phyloP scores from a whole-genome alignment of 345 rosid genomes.

The Psidium friedrichsthalianum region DNA sequence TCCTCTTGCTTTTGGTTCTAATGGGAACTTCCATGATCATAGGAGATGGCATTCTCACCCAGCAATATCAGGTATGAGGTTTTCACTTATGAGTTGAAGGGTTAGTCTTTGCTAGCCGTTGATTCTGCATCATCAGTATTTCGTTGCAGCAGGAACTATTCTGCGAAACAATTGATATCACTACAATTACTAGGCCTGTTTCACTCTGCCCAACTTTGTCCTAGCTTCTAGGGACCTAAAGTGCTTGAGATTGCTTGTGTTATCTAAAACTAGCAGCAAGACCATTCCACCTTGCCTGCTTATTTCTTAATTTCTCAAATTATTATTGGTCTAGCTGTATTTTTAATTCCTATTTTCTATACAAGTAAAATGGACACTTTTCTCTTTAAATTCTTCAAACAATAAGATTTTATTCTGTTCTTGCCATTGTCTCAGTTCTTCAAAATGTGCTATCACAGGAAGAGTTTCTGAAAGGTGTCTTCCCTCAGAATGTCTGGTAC shows the following conservation, averaged over 20 bases:
- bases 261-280: not conserved
- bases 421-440: not conserved
- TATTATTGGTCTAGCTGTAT: not conserved
- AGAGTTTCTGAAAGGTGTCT: not conserved
- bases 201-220: not conserved
- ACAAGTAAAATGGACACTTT: not conserved
- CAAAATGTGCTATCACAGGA: not conserved
- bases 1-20: conserved; percentile 67
- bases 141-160: not conserved
- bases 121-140: not conserved
- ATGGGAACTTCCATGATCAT: conserved; percentile 98
- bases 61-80: conserved; percentile 70
- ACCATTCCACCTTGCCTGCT: not conserved
- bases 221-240: not conserved
- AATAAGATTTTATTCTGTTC: not conserved
- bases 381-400: not conserved
- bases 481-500: not conserved
- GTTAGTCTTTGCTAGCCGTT: not conserved
- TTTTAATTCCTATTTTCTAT: not conserved
- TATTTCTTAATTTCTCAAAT: not conserved
- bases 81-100: not conserved
- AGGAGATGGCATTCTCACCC: conserved; percentile 98
- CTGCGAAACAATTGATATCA: not conserved
- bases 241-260: not conserved
- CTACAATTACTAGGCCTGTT: not conserved